These are phyloP conservation scores for Termitomyces sp. DNA, from an alignment of 768 basidiomycete species.

Conservation along the genomic window DNA sequence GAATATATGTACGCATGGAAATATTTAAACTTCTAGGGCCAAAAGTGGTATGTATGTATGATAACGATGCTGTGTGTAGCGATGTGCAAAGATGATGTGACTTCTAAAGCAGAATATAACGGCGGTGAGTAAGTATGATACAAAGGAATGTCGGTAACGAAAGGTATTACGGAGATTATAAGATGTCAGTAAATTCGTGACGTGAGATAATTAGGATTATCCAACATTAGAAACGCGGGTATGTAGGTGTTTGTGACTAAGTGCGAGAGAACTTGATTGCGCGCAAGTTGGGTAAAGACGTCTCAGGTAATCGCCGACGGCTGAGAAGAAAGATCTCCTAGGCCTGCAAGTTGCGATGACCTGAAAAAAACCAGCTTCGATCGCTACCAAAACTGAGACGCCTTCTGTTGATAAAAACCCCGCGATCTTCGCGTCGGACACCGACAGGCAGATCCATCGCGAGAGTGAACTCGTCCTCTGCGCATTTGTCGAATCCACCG, in stretches of 20 bases:
- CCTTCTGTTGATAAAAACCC: slow-evolving; percentile 4
- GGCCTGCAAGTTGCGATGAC: slow-evolving; percentile 2
- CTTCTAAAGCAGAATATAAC: background rate
- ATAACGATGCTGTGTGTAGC: background rate
- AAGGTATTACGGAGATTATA: background rate
- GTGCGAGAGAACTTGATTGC: background rate
- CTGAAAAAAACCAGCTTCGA: slow-evolving; percentile 9
- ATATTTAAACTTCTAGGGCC: background rate
- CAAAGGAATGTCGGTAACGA: background rate
- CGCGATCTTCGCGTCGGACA: slow-evolving; percentile 10
- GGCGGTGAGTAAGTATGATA: background rate
- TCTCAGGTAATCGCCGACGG: background rate
- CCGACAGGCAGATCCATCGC: slow-evolving; percentile 34
- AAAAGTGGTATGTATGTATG: background rate
- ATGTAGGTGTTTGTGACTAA: background rate
- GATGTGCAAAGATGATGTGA: background rate
- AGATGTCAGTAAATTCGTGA: background rate
- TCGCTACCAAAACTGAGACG: slow-evolving; percentile 5
- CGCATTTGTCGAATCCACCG: slow-evolving; percentile 14
- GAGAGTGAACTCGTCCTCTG: slow-evolving; percentile 37
- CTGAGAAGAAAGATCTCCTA: slow-evolving; percentile 3
- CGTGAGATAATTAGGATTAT: background rate
- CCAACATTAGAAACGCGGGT: no score
- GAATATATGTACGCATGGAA: no score
- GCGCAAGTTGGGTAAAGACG: background rate